Percentiles rank a stretch among this genome's conserved stretches.
These are phyloP conservation scores for Pezizomycotina sp. DNA, from an alignment of 2,329 filamentous ascomycete species.

Conservation along the genomic window DNA sequence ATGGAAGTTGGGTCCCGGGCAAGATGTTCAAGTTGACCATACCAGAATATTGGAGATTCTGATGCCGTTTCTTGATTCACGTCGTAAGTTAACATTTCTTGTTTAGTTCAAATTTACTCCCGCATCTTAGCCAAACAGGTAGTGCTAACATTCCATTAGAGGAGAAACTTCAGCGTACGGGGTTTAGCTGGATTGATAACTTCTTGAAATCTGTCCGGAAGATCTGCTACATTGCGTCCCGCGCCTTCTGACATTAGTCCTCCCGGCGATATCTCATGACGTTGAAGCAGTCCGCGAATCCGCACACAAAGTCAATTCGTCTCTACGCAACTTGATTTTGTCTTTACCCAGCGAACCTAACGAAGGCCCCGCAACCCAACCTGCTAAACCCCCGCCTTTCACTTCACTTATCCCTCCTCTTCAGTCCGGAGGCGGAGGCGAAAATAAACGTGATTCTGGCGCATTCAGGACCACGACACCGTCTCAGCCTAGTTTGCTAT, in stretches of 20 bases:
- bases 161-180: conserved; percentile 80
- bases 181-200: conserved; percentile 83
- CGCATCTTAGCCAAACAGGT: conserved; percentile 7
- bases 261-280: conserved; percentile 84
- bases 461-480: conserved; percentile 10
- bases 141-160: conserved; percentile 37
- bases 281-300: conserved; percentile 79
- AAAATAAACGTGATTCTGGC: conserved; percentile 1
- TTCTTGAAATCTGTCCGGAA: conserved; percentile 92
- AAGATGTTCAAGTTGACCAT: conserved; percentile 90
- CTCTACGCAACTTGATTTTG: conserved; percentile 85
- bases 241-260: conserved; percentile 72
- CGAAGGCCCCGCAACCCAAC: conserved; percentile 34
- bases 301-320: conserved; percentile 74
- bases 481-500: background rate
- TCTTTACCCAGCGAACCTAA: conserved; percentile 78
- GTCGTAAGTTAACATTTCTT: conserved; percentile 50
- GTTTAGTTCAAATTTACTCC: conserved; percentile 17
- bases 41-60: conserved; percentile 82
- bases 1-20: conserved; percentile 96
- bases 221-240: conserved; percentile 93
- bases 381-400: conserved; percentile 32
- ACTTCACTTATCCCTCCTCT: too few relatives aligned
- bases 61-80: conserved; percentile 71
- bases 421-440: conserved; percentile 7